Percentiles rank a stretch among this genome's conserved stretches.
phyloP scores from a whole-genome alignment of 768 basidiomycete species.

The Amanita rimosa region DNA sequence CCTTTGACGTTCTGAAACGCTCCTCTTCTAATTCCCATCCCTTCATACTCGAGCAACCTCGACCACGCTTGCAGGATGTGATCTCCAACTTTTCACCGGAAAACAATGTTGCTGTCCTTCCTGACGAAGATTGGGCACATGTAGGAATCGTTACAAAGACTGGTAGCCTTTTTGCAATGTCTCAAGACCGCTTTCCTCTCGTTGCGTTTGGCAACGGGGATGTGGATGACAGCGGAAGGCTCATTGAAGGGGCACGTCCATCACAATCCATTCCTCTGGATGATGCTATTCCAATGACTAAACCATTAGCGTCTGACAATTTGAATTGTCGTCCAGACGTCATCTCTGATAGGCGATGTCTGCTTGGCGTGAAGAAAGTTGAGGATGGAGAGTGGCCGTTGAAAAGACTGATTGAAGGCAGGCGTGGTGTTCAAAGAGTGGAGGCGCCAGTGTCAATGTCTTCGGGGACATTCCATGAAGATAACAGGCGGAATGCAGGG shows the following conservation, averaged over 20 bases:
- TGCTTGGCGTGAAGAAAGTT: slow-evolving; percentile 7
- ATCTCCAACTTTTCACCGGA: slow-evolving; percentile 43
- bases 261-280: not conserved
- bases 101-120: slow-evolving; percentile 18
- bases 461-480: not conserved
- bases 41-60: slow-evolving; percentile 83
- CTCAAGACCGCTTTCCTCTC: slow-evolving; percentile 69
- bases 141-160: slow-evolving; percentile 69
- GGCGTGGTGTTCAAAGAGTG: not conserved
- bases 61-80: slow-evolving; percentile 62
- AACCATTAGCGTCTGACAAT: not conserved
- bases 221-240: slow-evolving; percentile 8
- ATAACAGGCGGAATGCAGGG: slow-evolving; percentile 4
- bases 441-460: not conserved
- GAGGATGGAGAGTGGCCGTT: slow-evolving; percentile 6
- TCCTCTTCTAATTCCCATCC: slow-evolving; percentile 27
- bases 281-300: not conserved
- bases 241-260: slow-evolving; percentile 14
- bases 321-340: slow-evolving; percentile 4
- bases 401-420: slow-evolving; percentile 8
- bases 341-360: slow-evolving; percentile 2
- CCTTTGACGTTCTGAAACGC: slow-evolving; percentile 63
- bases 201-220: slow-evolving; percentile 50
- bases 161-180: slow-evolving; percentile 78
- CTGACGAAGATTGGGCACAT: slow-evolving; percentile 58